These are phyloP conservation scores for Phragmites australis DNA, from an alignment of 176 grass and related monocot genomes.

Conservation along the genomic window DNA sequence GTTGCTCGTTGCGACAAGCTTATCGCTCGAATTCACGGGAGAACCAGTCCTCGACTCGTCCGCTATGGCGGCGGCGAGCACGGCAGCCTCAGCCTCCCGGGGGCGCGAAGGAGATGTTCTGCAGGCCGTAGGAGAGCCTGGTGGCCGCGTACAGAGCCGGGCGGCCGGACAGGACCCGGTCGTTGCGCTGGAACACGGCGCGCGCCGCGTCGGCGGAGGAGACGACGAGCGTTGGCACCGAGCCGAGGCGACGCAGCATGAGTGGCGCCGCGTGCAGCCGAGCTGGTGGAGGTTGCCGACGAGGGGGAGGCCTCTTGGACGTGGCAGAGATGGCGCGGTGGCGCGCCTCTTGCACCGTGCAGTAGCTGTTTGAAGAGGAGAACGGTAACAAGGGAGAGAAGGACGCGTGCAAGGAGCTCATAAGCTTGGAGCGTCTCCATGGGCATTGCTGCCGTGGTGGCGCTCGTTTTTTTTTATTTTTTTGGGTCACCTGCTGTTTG, in stretches of 20 bases:
- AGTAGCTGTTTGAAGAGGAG: constrained; percentile 22
- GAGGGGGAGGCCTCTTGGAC: constrained; percentile 59
- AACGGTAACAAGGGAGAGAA: constrained; percentile 24
- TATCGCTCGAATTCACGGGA: constrained; percentile 39
- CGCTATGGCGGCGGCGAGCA: constrained; percentile 25
- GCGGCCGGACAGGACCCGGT: constrained; percentile 49
- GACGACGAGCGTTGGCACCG: constrained; percentile 53
- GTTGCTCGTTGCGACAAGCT: constrained; percentile 37
- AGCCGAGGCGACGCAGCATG: constrained; percentile 73
- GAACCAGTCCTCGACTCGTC: background rate
- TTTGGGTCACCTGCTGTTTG: background rate
- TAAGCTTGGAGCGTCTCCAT: constrained; percentile 22
- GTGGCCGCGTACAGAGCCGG: constrained; percentile 40
- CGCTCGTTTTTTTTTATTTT: background rate
- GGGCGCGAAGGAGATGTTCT: constrained; percentile 44
- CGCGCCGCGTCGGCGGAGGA: constrained; percentile 52
- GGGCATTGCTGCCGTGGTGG: background rate
- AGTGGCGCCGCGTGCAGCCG: constrained; percentile 53
- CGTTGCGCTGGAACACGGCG: constrained; percentile 47
- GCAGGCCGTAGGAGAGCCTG: constrained; percentile 51
- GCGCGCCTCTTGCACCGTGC: background rate
- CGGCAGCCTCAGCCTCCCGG: constrained; percentile 51
- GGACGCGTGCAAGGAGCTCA: background rate
- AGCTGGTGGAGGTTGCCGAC: constrained; percentile 86
- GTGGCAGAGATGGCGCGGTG: background rate